A percentile compares a stretch with the other conserved stretches of the same genome.
Evolutionary conservation across 306 rosid genomes (phyloP).

Genomic region (Begonia peltatifolia): DNA sequence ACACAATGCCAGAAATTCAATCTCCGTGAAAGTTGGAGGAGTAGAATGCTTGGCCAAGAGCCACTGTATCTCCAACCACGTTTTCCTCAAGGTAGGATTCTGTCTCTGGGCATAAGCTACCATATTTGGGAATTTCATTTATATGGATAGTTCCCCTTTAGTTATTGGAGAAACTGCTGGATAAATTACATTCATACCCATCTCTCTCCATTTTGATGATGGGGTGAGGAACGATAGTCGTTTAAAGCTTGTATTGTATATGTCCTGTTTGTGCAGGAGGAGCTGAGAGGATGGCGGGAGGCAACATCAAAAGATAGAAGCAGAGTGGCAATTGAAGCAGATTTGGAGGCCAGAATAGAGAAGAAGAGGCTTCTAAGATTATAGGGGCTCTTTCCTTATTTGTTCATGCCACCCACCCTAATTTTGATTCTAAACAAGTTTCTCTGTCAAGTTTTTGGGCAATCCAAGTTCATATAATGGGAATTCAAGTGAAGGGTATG

Average conservation of each 20-base stretch:
- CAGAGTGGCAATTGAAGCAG: constrained; percentile 42
- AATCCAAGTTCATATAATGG: too few relatives aligned
- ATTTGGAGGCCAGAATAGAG: constrained; percentile 34
- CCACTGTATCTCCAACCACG: constrained; percentile 71
- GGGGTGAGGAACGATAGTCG: too few relatives aligned
- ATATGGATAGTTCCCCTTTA: too few relatives aligned
- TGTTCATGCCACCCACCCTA: too few relatives aligned
- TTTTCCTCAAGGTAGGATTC: constrained; percentile 64
- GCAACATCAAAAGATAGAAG: constrained; percentile 26
- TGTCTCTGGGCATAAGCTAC: background rate
- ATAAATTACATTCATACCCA: background rate
- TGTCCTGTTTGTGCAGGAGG: constrained; percentile 44
- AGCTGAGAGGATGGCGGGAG: constrained; percentile 83
- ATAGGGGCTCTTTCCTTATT: constrained; percentile 10
- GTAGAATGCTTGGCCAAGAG: constrained; percentile 46
- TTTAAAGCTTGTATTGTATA: too few relatives aligned
- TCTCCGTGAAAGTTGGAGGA: constrained; percentile 52
- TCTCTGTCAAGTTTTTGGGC: too few relatives aligned
- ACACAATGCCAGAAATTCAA: constrained; percentile 23
- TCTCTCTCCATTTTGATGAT: background rate
- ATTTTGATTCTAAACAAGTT: too few relatives aligned
- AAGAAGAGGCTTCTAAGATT: constrained; percentile 46
- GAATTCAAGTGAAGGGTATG: too few relatives aligned
- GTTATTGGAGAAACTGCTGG: too few relatives aligned
- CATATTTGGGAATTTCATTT: too few relatives aligned